phyloP scores from a whole-genome alignment of 495 filamentous ascomycete genomes.

The Tuber microsphaerosporum region DNA sequence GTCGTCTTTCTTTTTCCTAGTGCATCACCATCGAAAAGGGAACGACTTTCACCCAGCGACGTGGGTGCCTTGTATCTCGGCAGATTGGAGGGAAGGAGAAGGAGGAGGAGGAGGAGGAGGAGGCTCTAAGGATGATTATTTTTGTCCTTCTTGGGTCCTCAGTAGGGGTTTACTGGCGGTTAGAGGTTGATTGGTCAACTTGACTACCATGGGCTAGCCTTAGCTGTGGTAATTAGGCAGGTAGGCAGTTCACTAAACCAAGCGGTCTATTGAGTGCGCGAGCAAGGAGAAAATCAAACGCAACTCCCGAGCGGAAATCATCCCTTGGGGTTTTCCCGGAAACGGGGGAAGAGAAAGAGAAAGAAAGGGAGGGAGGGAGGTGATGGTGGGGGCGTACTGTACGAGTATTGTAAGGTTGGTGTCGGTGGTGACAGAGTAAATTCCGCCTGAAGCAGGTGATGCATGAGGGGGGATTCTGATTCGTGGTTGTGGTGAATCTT shows the following conservation, averaged over 20 bases:
- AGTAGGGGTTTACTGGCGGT: not conserved
- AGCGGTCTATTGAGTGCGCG: not conserved
- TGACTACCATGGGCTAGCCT: not conserved
- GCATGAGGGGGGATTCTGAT: not conserved
- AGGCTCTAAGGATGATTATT: not conserved
- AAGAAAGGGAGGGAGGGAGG: not conserved
- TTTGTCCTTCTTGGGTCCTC: not conserved
- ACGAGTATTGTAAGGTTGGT: not conserved
- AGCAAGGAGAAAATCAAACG: not conserved
- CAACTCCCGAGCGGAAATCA: slow-evolving; percentile 1
- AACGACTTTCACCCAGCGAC: not conserved
- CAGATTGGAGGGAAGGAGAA: not conserved
- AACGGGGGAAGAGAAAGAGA: not conserved
- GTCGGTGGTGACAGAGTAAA: not conserved
- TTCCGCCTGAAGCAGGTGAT: not conserved
- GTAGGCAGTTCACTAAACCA: not conserved
- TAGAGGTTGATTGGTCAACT: not conserved
- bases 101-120: not conserved
- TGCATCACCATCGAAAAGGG: not conserved
- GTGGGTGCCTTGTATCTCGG: not conserved
- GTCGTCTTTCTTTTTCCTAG: not conserved
- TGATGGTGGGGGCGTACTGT: too few species aligned
- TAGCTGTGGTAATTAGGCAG: not conserved
- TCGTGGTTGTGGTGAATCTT: not conserved
- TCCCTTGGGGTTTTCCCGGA: not conserved